These are phyloP conservation scores for Trichoderma oligosporum DNA, from an alignment of 2,329 filamentous ascomycete genomes.

Conservation along the genomic window DNA sequence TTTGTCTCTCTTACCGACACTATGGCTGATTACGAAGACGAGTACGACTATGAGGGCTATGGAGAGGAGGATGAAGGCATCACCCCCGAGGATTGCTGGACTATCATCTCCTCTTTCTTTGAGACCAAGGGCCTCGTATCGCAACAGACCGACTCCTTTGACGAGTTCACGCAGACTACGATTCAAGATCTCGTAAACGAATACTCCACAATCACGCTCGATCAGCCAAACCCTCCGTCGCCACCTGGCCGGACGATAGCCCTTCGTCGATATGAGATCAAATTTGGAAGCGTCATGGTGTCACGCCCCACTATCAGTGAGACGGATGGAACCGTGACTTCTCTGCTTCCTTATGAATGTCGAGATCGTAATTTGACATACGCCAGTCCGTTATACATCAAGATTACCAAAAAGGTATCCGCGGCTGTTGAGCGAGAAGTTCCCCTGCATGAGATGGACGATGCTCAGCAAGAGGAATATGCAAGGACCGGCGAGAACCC, in stretches of 20 bases:
- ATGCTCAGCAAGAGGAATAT: constrained; percentile 56
- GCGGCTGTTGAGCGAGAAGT: constrained; percentile 74
- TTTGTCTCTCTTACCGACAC: constrained; percentile 24
- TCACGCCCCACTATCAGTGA: constrained; percentile 89
- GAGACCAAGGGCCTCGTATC: constrained; percentile 93
- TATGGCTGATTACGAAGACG: constrained; percentile 56
- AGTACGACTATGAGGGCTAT: constrained; percentile 65
- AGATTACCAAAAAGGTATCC: constrained; percentile 79
- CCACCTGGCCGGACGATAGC: constrained; percentile 75
- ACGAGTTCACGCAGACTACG: constrained; percentile 91
- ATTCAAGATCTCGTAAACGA: constrained; percentile 94
- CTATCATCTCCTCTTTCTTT: constrained; percentile 95
- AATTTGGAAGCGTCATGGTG: constrained; percentile 85
- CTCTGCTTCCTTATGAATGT: constrained; percentile 89
- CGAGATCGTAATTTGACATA: constrained; percentile 95
- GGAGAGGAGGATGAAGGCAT: constrained; percentile 67
- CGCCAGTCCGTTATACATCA: constrained; percentile 83
- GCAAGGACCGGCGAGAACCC: constrained; percentile 54
- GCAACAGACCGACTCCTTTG: constrained; percentile 96
- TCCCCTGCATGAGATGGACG: constrained; percentile 64
- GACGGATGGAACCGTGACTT: constrained; percentile 81
- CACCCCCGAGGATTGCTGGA: constrained; percentile 97
- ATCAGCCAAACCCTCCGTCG: constrained; percentile 79
- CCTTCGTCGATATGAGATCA: constrained; percentile 89
- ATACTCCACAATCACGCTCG: constrained; percentile 85